These are phyloP conservation scores for Ceratocystis eucalypticola DNA, from an alignment of 2,329 filamentous ascomycete species.

Conservation along the genomic window DNA sequence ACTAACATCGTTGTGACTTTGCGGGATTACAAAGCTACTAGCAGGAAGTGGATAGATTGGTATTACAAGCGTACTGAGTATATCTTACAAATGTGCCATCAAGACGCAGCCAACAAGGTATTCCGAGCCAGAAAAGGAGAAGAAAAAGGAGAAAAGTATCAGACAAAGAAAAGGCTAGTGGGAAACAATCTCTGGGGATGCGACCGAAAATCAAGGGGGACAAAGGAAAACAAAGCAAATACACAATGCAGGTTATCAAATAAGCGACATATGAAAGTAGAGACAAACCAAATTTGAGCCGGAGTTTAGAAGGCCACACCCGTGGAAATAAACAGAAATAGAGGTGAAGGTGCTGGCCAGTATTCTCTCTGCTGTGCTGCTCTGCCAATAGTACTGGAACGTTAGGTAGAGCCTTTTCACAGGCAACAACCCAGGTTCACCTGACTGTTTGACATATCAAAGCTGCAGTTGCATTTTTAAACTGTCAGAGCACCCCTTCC, in stretches of 20 bases:
- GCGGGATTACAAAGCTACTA: too few relatives aligned
- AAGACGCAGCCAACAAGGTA: not conserved
- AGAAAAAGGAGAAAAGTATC: not conserved
- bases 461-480: too few relatives aligned
- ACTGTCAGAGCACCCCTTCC: too few relatives aligned
- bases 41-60: constrained; percentile 7
- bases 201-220: not conserved
- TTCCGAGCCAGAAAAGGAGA: not conserved
- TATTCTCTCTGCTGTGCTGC: not conserved
- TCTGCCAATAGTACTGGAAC: not conserved
- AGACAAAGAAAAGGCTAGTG: not conserved
- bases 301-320: not conserved
- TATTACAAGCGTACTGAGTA: constrained; percentile 18
- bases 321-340: not conserved
- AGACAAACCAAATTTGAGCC: not conserved
- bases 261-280: not conserved
- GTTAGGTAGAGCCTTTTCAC: not conserved
- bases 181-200: constrained; percentile 6
- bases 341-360: not conserved
- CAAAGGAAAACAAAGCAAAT: not conserved
- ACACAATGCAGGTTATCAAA: not conserved
- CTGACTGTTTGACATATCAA: not conserved
- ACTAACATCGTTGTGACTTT: too few relatives aligned
- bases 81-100: constrained; percentile 4
- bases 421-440: not conserved